Base-by-base conservation (phyloP, 805 yeast species). In the Lipomyces yamadae region DNA sequence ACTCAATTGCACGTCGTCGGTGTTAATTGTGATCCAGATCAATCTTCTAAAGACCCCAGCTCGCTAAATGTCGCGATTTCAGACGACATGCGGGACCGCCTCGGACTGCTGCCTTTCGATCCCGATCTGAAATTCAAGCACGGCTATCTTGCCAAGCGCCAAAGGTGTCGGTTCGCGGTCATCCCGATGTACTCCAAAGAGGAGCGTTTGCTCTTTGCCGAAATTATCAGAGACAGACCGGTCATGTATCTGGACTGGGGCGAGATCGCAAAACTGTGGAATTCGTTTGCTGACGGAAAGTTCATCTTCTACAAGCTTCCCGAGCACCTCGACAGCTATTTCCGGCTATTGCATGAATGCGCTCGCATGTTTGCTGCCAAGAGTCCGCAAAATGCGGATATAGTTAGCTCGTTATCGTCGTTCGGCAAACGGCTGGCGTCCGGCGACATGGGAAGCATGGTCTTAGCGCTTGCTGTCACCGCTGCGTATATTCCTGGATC, bases 121-220 rank as follows among this genome's bases (percentile, higher is more conserved):
- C 62, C 66, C 30, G 58, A 34, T 39, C 32, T 42, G 13, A 57
- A 63, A 30, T 66, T 60, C 59, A 66, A 66, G 57, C 69, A 66
- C 57, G 62, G 64, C 45, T 60, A 66, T 37, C 60, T 66, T 15
- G 69, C 69, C 32, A 66, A 66, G 57, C 66, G 66, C 45, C 69
- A 66, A 32, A 42, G 54, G 30, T 66, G 69, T 53, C 62, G 62
- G 30, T 66, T 48, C 60, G 69, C 69, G 32, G 69, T 66, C 48
- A 66, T 66, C 48, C 69, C 69, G 34, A 64, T 66, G 39, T 66
- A 66, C 59, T 57, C 69, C 30, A 64, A 61, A n/a, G 69, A 62
- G 33, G 69, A 66, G 56, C 69, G 69, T n/a, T 58, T 50, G 37
- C 62, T 66, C 15, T 66, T 66, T 30, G 66, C 69, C 11, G 57